A percentile compares a stretch with the other conserved stretches of the same genome.
Evolutionary conservation across 371 early-diverging fungal species (phyloP).

Genomic region (Rhizopus sp.): DNA sequence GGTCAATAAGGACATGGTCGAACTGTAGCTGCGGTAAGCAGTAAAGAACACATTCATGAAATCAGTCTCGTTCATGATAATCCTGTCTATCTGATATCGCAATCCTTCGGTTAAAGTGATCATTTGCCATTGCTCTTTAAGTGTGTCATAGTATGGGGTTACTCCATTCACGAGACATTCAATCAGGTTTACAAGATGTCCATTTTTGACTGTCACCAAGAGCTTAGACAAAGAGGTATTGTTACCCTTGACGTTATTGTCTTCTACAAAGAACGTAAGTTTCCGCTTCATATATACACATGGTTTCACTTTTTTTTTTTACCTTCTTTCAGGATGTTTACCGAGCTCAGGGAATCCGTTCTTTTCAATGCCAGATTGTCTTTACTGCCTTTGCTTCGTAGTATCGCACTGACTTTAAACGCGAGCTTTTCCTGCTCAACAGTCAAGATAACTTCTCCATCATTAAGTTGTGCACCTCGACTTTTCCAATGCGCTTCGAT

Average conservation of each 20-base stretch:
- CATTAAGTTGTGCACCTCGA: slow-evolving; percentile 17
- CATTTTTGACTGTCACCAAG: slow-evolving; percentile 53
- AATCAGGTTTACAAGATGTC: slow-evolving; percentile 51
- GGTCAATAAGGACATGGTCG: slow-evolving; percentile 49
- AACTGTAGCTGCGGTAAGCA: slow-evolving; percentile 60
- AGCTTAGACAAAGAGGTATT: slow-evolving; percentile 1
- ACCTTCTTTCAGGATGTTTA: slow-evolving; percentile 16
- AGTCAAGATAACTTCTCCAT: slow-evolving; percentile 22
- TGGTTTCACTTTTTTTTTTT: neutral
- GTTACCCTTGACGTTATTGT: neutral
- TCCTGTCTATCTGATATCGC: slow-evolving; percentile 9
- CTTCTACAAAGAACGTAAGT: neutral
- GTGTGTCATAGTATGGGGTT: slow-evolving; percentile 34
- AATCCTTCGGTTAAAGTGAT: slow-evolving; percentile 19
- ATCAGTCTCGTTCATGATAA: slow-evolving; percentile 49
- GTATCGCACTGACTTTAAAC: slow-evolving; percentile 31
- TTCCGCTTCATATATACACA: neutral
- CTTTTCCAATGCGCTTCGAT: slow-evolving; percentile 27
- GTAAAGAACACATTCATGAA: slow-evolving; percentile 55
- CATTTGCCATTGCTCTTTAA: slow-evolving; percentile 50
- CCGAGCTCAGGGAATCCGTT: slow-evolving; percentile 6
- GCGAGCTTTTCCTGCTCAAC: slow-evolving; percentile 23
- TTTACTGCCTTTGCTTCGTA: slow-evolving; percentile 4
- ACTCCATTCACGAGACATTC: slow-evolving; percentile 59
- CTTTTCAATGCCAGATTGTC: slow-evolving; percentile 1